Base-by-base conservation (phyloP, 2,329 filamentous ascomycete species). In the Talaromyces sp. region DNA sequence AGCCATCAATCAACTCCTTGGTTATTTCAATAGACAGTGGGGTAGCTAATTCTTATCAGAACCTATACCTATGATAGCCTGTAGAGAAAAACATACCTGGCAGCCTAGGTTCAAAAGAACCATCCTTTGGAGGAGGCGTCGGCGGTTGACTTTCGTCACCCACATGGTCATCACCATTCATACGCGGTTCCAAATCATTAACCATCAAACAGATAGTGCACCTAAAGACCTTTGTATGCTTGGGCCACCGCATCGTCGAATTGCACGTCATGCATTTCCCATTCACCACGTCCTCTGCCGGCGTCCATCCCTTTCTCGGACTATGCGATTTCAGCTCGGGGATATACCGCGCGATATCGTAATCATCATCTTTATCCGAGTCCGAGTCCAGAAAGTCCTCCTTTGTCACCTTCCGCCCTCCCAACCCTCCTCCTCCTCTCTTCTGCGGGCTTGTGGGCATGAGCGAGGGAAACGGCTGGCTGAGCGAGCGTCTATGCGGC, bases 181-280 rank as follows among this genome's bases (percentile, higher is more conserved):
- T 65, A 33, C 70, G 70, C 49, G 82, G 81, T 63, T 84, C 81
- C 58, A 96, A 75, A 71, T 96, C 92, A 71, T 96, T 96, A 71
- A 96, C 87, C 19, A 90, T 95, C 69, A 90, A 79, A 73, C 92
- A 96, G 59, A 91, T 88, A 49, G 90, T 89, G 74, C 92, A 96
- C 67, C 91, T 85, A 74, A 95, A 96, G 42, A 88, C 84, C 39
- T 84, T 84, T 64, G 92, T 77, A 58, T 88, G 85, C 64, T 83
- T 85, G 1, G 91, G 91, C 88, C 92, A 96, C 61, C 89, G 84
- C 65, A 96, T 88, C 60, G 87, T 85, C 59, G 89, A 89, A 68
- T 88, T 90, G 74, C 92, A 96, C 36, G 92, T 93, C 85, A 93
- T 92, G 73, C 92, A 96, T 68, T 85, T 87, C 25, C 91, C 89